phyloP scores from a whole-genome alignment of 2,329 filamentous ascomycete species.

The Epichloe aotearoae region DNA sequence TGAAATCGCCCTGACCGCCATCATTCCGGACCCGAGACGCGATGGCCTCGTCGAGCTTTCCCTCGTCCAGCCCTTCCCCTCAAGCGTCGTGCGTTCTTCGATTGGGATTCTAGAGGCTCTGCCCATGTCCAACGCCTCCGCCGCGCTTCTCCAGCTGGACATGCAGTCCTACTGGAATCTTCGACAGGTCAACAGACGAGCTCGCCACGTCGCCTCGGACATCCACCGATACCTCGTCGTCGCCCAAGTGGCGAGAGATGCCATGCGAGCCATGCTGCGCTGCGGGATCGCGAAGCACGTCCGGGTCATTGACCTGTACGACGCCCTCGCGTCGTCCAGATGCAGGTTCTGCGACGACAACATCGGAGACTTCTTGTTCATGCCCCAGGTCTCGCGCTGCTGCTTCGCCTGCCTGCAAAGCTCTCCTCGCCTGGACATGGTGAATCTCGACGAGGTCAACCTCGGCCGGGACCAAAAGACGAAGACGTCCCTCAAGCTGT shows the following conservation, averaged over 20 bases:
- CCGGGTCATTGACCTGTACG: not conserved
- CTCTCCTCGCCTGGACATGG: not conserved
- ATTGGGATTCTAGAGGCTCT: not conserved
- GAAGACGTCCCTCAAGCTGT: not conserved
- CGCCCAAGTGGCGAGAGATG: not conserved
- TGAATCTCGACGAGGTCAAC: not conserved
- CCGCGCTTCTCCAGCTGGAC: not conserved
- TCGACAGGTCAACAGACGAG: conserved; percentile 3
- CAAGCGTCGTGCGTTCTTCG: not conserved
- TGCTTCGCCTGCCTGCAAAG: not conserved
- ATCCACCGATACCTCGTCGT: not conserved
- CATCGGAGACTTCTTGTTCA: conserved; percentile 1
- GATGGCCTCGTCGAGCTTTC: not conserved
- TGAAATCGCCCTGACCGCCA: not conserved
- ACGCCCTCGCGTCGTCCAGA: not conserved
- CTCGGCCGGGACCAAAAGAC: not conserved
- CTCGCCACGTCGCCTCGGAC: not conserved
- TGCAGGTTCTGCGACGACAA: not conserved
- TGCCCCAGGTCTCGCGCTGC: conserved; percentile 1
- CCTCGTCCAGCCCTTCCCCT: not conserved
- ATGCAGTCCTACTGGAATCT: conserved; percentile 2
- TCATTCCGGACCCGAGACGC: not conserved
- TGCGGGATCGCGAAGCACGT: not conserved
- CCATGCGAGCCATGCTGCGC: not conserved
- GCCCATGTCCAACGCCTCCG: not conserved